Conservation (phyloP, 2,329 filamentous ascomycete species). For the Graphilbum ipis-grandicollis region DNA sequence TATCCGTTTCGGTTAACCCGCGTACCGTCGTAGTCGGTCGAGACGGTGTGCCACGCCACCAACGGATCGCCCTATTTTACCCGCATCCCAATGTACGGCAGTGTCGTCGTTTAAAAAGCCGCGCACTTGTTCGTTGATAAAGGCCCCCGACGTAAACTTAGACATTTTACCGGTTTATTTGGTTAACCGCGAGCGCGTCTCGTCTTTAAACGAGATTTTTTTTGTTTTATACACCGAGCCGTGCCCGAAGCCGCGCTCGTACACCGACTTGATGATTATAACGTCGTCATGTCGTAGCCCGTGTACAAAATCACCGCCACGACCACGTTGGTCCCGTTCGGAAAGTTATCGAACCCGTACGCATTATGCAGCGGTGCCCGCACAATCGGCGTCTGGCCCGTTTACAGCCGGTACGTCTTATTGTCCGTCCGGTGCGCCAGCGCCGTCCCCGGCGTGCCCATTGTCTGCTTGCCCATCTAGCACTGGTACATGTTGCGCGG, state of each 20-base stretch:
- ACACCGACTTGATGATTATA: slow-evolving; percentile 95
- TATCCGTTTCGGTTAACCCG: slow-evolving; percentile 73
- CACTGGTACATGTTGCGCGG: slow-evolving; percentile 99
- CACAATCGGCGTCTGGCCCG: slow-evolving; percentile 87
- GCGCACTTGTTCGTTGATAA: slow-evolving; percentile 53
- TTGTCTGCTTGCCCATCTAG: slow-evolving; percentile 98
- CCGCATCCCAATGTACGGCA: slow-evolving; percentile 64
- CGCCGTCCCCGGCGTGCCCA: slow-evolving; percentile 87
- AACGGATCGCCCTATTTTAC: slow-evolving; percentile 70
- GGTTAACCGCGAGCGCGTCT: slow-evolving; percentile 46
- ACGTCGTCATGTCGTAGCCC: slow-evolving; percentile 99
- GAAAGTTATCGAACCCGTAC: slow-evolving; percentile 96
- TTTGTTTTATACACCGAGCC: slow-evolving; percentile 98
- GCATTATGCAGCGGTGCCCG: slow-evolving; percentile 84
- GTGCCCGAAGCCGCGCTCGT: slow-evolving; percentile 89
- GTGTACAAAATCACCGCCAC: slow-evolving; percentile 98
- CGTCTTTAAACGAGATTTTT: slow-evolving; percentile 71
- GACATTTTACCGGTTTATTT: slow-evolving; percentile 68
- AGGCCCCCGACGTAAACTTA: slow-evolving; percentile 67
- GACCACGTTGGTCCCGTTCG: slow-evolving; percentile 86
- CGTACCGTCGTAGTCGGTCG: slow-evolving; percentile 58
- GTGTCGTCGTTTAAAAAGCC: slow-evolving; percentile 63
- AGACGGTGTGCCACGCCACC: slow-evolving; percentile 78
- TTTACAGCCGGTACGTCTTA: slow-evolving; percentile 89
- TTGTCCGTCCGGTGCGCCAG: slow-evolving; percentile 84